Conservation (phyloP, 805 yeast genomes). For the Candida broadrunensis region DNA sequence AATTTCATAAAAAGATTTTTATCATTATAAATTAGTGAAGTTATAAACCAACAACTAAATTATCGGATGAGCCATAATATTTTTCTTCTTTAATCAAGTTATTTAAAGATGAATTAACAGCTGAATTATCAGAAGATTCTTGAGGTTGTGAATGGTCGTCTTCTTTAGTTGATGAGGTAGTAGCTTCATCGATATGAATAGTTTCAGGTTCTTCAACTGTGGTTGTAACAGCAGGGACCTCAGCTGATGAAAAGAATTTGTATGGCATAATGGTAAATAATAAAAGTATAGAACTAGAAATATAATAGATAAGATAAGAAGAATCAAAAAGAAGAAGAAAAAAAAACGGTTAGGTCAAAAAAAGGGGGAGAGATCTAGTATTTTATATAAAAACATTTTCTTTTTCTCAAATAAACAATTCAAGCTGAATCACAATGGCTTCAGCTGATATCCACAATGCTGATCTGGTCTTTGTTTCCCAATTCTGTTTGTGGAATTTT, state of each 20-base stretch:
- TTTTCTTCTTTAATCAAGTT: slow-evolving; percentile 15
- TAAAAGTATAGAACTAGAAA: background rate
- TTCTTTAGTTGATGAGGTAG: background rate
- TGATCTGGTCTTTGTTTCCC: too few relatives aligned
- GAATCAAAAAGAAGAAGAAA: background rate
- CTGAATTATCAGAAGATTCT: too few relatives aligned
- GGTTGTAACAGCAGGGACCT: background rate
- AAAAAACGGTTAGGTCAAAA: background rate
- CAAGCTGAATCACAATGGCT: too few relatives aligned
- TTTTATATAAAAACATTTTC: background rate
- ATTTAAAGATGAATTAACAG: background rate
- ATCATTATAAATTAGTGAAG: background rate
- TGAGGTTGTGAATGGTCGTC: too few relatives aligned
- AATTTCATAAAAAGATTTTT: too few relatives aligned
- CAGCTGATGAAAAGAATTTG: background rate
- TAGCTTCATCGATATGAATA: background rate
- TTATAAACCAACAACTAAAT: slow-evolving; percentile 19
- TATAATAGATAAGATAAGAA: background rate
- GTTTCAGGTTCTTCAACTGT: background rate
- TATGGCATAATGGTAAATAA: background rate
- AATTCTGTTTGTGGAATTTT: too few relatives aligned
- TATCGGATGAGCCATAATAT: slow-evolving; percentile 24
- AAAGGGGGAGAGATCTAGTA: background rate
- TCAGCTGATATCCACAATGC: too few relatives aligned
- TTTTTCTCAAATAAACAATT: too few relatives aligned